Evolutionary conservation across 2,329 filamentous ascomycete species (phyloP), one percentile per base, ranked within the genome.

Genomic region (Exutisphaerella laricina): DNA sequence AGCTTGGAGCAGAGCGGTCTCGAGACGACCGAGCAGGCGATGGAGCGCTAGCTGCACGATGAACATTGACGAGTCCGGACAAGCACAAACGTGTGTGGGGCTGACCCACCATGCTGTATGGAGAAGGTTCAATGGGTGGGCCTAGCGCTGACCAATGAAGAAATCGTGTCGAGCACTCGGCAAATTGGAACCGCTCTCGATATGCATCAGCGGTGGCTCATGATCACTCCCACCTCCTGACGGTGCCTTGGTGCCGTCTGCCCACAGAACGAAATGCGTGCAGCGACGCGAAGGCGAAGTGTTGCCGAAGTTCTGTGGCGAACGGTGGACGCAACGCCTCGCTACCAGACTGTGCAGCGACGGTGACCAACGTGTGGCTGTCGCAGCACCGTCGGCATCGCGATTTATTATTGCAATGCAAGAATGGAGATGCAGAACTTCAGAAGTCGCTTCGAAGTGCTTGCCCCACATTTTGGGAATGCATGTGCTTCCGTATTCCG

Each of bases 111-210:
- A 23, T 23, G 17, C 33, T n/a, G 8, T 5, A 8, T 35, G 33
- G 33, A 35, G 33, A 35, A 35, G 33, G 17, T 35, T 35, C 14
- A 14, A 20, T 23, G 33, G 14, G 21, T 38, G 41, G 35, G 22
- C 17, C 36, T 39, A 28, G 46, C 39, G 40, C 43, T 32, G 41
- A 43, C 51, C 49, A 56, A 56, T 54, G 25, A 44, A 33, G 35
- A 18, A 14, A 37, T 36, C 37, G 22, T 38, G 38, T 41, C 38
- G 36, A 25, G 18, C 17, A 30, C 25, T 46, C 43, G 43, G 45
- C 44, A 51, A 48, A 50, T 53, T 45, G 40, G 41, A 17, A 38
- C n/a, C n/a, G n/a, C n/a, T n/a, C n/a, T n/a, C n/a, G n/a, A n/a
- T n/a, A n/a, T n/a, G n/a, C n/a, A n/a, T n/a, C n/a, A n/a, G n/a